These are phyloP conservation scores for Neoarthrinium moseri DNA, from an alignment of 2,329 filamentous ascomycete species.

Conservation along the genomic window DNA sequence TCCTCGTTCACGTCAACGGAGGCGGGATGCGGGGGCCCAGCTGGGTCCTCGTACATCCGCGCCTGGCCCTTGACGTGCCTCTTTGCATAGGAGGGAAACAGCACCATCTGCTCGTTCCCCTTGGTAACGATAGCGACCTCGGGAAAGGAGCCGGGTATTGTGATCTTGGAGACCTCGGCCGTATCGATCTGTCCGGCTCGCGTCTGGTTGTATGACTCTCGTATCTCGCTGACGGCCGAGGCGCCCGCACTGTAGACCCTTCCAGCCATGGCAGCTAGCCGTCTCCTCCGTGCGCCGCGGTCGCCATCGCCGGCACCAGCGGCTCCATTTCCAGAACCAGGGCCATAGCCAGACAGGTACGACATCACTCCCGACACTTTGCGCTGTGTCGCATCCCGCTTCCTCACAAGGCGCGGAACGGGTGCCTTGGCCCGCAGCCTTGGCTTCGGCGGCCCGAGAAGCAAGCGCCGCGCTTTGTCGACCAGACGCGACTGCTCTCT, in stretches of 20 bases:
- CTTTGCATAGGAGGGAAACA: slow-evolving; percentile 93
- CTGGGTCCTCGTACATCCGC: slow-evolving; percentile 27
- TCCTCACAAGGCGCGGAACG: not conserved
- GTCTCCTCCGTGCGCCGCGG: slow-evolving; percentile 72
- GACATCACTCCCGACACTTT: slow-evolving; percentile 28
- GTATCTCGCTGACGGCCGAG: slow-evolving; percentile 56
- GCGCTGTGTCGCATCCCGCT: slow-evolving; percentile 7
- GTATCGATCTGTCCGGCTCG: slow-evolving; percentile 36
- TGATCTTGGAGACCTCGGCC: slow-evolving; percentile 32
- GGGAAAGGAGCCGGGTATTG: slow-evolving; percentile 76
- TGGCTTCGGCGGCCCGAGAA: slow-evolving; percentile 35
- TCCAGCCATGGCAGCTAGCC: slow-evolving; percentile 66
- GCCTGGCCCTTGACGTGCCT: slow-evolving; percentile 56
- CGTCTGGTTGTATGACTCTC: slow-evolving; percentile 58
- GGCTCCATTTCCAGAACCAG: slow-evolving; percentile 33
- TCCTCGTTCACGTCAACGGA: slow-evolving; percentile 53
- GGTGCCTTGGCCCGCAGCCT: not conserved
- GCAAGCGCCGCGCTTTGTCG: slow-evolving; percentile 45
- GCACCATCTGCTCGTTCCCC: slow-evolving; percentile 86
- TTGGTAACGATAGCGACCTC: slow-evolving; percentile 77
- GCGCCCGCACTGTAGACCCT: slow-evolving; percentile 56
- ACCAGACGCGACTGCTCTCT: slow-evolving; percentile 46
- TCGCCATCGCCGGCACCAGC: slow-evolving; percentile 45
- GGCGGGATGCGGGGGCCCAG: slow-evolving; percentile 37
- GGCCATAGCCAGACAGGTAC: slow-evolving; percentile 27